A percentile compares a stretch with the other conserved stretches of the same genome.
These are phyloP conservation scores for Apiospora rasikravindrae DNA, from an alignment of 2,329 filamentous ascomycete genomes.

Conservation along the genomic window DNA sequence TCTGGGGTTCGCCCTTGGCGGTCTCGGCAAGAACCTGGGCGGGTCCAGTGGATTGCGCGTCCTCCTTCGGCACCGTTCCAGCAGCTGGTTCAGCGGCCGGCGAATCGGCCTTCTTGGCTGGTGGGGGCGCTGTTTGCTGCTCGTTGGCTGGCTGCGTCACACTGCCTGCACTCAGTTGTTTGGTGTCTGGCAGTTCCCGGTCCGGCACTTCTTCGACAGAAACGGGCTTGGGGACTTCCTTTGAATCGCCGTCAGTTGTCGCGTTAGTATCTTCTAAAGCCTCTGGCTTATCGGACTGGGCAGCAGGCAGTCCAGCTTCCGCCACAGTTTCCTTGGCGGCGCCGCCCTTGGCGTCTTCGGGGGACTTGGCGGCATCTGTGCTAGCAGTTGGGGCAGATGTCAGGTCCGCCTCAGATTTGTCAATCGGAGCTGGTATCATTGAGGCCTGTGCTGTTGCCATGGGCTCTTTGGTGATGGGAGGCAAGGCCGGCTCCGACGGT, in stretches of 20 bases:
- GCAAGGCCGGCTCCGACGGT: slow-evolving; percentile 27
- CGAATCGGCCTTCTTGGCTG: slow-evolving; percentile 5
- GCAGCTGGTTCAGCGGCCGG: slow-evolving; percentile 7
- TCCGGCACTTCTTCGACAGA: slow-evolving; percentile 37
- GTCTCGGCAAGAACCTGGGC: slow-evolving; percentile 18
- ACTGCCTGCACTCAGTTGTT: slow-evolving; percentile 25
- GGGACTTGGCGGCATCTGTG: slow-evolving; percentile 4
- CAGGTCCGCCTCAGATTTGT: background rate
- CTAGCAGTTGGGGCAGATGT: slow-evolving; percentile 7
- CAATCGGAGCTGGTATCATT: background rate
- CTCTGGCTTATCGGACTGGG: background rate
- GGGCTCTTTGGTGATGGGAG: slow-evolving; percentile 28
- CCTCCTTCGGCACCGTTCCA: background rate
- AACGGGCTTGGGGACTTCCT: slow-evolving; percentile 35
- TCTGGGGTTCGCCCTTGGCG: slow-evolving; percentile 27
- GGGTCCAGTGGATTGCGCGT: slow-evolving; percentile 14
- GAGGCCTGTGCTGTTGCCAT: slow-evolving; percentile 28
- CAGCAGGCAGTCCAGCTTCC: background rate
- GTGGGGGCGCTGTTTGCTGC: background rate
- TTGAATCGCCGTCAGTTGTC: slow-evolving; percentile 26
- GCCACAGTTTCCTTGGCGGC: background rate
- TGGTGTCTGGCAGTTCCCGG: slow-evolving; percentile 29
- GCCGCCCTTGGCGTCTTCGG: background rate
- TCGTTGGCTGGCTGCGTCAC: slow-evolving; percentile 18
- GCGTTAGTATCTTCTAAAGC: slow-evolving; percentile 25